Base-by-base conservation (phyloP, 179 eudicot genomes). In the Camellia oleifera region DNA sequence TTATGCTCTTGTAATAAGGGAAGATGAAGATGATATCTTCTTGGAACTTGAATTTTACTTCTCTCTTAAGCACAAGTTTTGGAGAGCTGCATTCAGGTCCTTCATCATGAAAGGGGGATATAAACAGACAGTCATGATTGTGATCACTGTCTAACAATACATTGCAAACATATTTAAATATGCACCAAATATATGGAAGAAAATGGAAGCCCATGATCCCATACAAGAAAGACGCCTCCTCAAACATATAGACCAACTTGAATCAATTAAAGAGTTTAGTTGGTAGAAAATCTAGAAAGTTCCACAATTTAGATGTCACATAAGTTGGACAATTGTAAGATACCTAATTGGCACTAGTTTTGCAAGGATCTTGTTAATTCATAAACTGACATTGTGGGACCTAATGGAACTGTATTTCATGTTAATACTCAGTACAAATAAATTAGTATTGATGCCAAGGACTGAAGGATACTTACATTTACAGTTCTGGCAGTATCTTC, bases 401-500 rank as follows among this genome's bases (percentile, higher is more conserved):
- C 57, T n/a, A 61, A 74, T 66, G 67, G 48, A 67, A 65, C 20
- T 50, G 7, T 61, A 42, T 80, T 56, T 45, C n/a, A 60, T 46
- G 3, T 23, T n/a, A 26, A 45, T 50, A 57, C 54, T 20, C 9
- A 5, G 70, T 44, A 57, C 7, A 48, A 58, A 60, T 56, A 18
- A 69, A 10, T 48, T 65, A 48, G 6, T 63, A 80, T 4, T 66
- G 58, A 73, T 52, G 8, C 18, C 18, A 57, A 76, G 40, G 58
- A 60, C 66, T 68, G 50, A 52, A 76, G 0, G 57, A 44, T 69
- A 83, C 97, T 91, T 81, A 94, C 99, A 84, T 96, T 94, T 76
- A 96, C 92, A 81, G 97, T 86, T 87, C 98, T 88, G 69, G 99
- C 88, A 80, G 85, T 86, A 53, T 94, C 98, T 73, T 91, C 94